Conservation (phyloP, 768 basidiomycete genomes). For the Trametes gibbosa region DNA sequence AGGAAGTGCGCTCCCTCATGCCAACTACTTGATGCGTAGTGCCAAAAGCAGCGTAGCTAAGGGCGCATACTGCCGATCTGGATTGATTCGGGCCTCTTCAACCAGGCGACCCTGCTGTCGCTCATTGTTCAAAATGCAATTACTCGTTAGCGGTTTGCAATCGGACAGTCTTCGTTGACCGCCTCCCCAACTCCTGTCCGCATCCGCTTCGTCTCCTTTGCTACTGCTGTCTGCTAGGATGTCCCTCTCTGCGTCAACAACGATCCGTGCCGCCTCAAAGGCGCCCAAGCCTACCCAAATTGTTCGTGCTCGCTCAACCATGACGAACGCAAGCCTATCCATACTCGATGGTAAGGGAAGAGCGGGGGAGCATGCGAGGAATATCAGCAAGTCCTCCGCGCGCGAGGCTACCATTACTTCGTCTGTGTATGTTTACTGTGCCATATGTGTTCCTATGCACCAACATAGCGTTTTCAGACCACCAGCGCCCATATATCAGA, state of each 20-base stretch:
- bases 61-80: too few relatives aligned
- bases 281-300: slow-evolving; percentile 34
- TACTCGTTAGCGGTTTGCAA: too few relatives aligned
- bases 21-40: too few relatives aligned
- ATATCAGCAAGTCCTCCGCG: slow-evolving; percentile 66
- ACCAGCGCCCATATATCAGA: slow-evolving; percentile 54
- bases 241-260: slow-evolving; percentile 32
- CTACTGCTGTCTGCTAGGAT: too few relatives aligned
- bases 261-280: slow-evolving; percentile 43
- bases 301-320: slow-evolving; percentile 50
- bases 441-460: slow-evolving; percentile 14
- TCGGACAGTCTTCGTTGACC: too few relatives aligned
- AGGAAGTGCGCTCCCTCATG: too few relatives aligned
- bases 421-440: slow-evolving; percentile 61
- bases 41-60: too few relatives aligned
- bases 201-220: too few relatives aligned
- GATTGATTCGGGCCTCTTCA: too few relatives aligned
- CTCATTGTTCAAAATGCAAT: too few relatives aligned
- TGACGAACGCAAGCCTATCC: slow-evolving; percentile 37
- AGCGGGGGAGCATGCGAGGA: slow-evolving; percentile 73
- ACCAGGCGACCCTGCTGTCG: too few relatives aligned
- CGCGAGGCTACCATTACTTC: slow-evolving; percentile 61
- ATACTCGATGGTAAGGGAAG: slow-evolving; percentile 80
- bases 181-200: too few relatives aligned
- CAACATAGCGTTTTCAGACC: slow-evolving; percentile 39